phyloP scores from a whole-genome alignment of 176 grass and related monocot genomes.

The Zoysia japonica region DNA sequence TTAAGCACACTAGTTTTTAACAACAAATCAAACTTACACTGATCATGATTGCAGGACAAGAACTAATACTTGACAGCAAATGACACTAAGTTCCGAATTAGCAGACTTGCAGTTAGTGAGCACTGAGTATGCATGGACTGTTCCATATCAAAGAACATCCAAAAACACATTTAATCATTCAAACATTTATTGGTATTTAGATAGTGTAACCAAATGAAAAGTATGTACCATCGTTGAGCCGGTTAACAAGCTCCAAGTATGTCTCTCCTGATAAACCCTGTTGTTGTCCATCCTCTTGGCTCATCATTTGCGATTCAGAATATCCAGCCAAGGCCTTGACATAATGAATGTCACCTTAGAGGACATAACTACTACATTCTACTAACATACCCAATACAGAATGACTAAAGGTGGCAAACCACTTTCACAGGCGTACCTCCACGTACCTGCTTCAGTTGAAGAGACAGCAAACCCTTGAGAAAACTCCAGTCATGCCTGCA shows the following conservation, averaged over 20 bases:
- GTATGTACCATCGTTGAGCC: constrained; percentile 82
- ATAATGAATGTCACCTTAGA: constrained; percentile 40
- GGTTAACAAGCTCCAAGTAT: constrained; percentile 63
- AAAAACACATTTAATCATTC: constrained; percentile 2
- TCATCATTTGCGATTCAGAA: constrained; percentile 49
- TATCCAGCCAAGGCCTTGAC: constrained; percentile 84
- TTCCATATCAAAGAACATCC: constrained; percentile 5
- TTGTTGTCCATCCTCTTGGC: constrained; percentile 39
- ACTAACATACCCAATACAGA: neutral
- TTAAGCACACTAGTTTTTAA: too few relatives aligned
- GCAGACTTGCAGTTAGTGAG: neutral
- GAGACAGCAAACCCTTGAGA: constrained; percentile 75
- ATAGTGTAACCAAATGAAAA: constrained; percentile 22
- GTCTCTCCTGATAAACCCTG: constrained; percentile 58
- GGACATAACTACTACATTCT: neutral
- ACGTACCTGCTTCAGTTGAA: constrained; percentile 93
- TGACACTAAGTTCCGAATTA: neutral
- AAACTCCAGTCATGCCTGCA: constrained; percentile 90
- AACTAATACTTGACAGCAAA: constrained; percentile 18
- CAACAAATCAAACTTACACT: neutral
- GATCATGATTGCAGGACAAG: neutral
- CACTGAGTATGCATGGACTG: neutral
- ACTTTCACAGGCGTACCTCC: constrained; percentile 52
- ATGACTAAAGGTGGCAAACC: constrained; percentile 29
- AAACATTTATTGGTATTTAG: constrained; percentile 10